Conservation (phyloP, 2,329 filamentous ascomycete genomes). For the Alternaria postmessia region DNA sequence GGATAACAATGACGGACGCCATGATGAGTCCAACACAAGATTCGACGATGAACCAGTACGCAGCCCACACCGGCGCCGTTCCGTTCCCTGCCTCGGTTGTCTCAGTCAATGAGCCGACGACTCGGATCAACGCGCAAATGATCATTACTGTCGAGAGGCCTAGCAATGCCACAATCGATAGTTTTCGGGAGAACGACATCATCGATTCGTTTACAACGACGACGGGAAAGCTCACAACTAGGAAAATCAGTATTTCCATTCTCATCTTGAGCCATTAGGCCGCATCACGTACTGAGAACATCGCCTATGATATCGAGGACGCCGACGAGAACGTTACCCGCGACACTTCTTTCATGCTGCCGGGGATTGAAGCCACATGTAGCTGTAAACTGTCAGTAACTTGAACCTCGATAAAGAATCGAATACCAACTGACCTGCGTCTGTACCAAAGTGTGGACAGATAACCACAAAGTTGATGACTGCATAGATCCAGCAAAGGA, state of each 20-base stretch:
- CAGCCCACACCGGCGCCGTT: constrained; percentile 13
- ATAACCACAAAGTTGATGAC: constrained; percentile 2
- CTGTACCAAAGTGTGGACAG: constrained; percentile 8
- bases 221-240: constrained; percentile 3
- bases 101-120: constrained; percentile 9
- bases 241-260: neutral
- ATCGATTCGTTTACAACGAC: constrained; percentile 9
- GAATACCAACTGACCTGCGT: constrained; percentile 2
- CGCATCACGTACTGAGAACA: constrained; percentile 2
- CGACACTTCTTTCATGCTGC: constrained; percentile 4
- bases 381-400: neutral
- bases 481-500: neutral
- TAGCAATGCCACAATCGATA: constrained; percentile 8
- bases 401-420: neutral
- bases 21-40: constrained; percentile 9
- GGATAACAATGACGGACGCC: constrained; percentile 12
- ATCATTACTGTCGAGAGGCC: constrained; percentile 11
- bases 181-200: constrained; percentile 11
- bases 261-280: neutral
- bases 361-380: constrained; percentile 4
- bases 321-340: neutral
- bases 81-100: constrained; percentile 2
- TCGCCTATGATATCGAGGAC: constrained; percentile 10
- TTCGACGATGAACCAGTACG: constrained; percentile 11
- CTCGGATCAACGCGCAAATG: constrained; percentile 9